Percentiles rank a stretch among this genome's conserved stretches.
phyloP scores from a whole-genome alignment of 2,329 filamentous ascomycete genomes.

The Elsinoe batatas region DNA sequence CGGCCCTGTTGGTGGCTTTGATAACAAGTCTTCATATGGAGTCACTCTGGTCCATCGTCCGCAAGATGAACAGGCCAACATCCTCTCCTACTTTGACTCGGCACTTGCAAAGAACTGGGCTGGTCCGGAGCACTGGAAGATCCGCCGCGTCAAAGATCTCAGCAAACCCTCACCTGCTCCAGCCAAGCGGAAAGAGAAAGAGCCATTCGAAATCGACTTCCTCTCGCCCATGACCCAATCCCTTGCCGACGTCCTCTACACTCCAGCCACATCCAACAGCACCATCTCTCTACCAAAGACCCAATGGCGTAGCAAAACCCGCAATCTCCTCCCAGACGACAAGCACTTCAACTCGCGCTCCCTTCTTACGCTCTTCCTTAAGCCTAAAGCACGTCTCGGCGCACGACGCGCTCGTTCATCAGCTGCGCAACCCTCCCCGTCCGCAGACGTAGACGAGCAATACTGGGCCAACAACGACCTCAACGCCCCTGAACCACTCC shows the following conservation, averaged over 20 bases:
- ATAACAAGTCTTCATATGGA: slow-evolving; percentile 59
- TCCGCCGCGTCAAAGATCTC: slow-evolving; percentile 74
- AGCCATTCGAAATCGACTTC: slow-evolving; percentile 93
- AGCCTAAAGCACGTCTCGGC: slow-evolving; percentile 79
- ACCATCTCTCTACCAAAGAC: slow-evolving; percentile 81
- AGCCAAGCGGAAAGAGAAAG: slow-evolving; percentile 75
- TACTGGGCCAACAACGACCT: slow-evolving; percentile 75
- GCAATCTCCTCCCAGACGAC: slow-evolving; percentile 90
- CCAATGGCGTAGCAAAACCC: slow-evolving; percentile 88
- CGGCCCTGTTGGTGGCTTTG: slow-evolving; percentile 44
- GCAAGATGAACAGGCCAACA: slow-evolving; percentile 75
- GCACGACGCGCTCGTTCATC: slow-evolving; percentile 44
- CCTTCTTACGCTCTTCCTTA: slow-evolving; percentile 80
- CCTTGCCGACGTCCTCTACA: slow-evolving; percentile 69
- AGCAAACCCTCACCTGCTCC: slow-evolving; percentile 49
- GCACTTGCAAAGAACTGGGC: slow-evolving; percentile 95
- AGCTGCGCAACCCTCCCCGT: slow-evolving; percentile 44
- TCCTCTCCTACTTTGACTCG: slow-evolving; percentile 96
- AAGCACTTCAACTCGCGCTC: slow-evolving; percentile 97
- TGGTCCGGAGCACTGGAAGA: slow-evolving; percentile 97
- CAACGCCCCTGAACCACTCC: slow-evolving; percentile 21
- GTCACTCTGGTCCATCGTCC: slow-evolving; percentile 61
- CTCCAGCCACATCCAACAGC: slow-evolving; percentile 67
- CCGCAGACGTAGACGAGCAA: slow-evolving; percentile 82
- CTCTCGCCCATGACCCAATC: slow-evolving; percentile 59